Evolutionary conservation across 495 filamentous ascomycete genomes (phyloP).

Genomic region (Staphylotrichum tortipilum): DNA sequence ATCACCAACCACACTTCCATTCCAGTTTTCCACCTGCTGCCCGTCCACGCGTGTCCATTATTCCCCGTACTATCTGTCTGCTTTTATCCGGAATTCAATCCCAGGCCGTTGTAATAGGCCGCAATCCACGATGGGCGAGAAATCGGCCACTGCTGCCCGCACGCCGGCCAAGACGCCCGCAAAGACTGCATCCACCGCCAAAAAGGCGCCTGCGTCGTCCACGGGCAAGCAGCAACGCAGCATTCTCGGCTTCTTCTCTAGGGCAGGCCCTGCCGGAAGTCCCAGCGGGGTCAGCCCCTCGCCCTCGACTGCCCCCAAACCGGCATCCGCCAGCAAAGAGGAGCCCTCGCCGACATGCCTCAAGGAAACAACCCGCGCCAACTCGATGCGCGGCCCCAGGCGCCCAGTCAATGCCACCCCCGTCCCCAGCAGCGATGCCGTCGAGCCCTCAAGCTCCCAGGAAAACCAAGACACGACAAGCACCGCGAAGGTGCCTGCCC

Average conservation of each 20-base stretch:
- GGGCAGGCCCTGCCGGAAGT: constrained; percentile 40
- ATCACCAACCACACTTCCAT: background rate
- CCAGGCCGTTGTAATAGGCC: background rate
- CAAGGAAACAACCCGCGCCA: constrained; percentile 38
- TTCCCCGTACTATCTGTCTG: too few relatives aligned
- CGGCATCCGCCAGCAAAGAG: constrained; percentile 16
- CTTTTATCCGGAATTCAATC: too few relatives aligned
- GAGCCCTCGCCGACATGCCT: constrained; percentile 29
- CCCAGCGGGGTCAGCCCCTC: constrained; percentile 26
- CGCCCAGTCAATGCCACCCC: constrained; percentile 52
- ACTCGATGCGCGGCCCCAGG: constrained; percentile 28
- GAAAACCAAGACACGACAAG: constrained; percentile 39
- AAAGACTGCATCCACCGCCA: constrained; percentile 29
- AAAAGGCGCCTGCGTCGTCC: constrained; percentile 33
- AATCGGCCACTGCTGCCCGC: constrained; percentile 18
- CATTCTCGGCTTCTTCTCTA: constrained; percentile 82
- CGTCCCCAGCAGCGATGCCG: constrained; percentile 70
- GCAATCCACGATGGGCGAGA: constrained; percentile 21
- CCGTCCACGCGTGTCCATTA: background rate
- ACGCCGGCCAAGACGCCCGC: constrained; percentile 37
- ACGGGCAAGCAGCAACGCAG: constrained; percentile 64
- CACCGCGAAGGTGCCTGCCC: constrained; percentile 38
- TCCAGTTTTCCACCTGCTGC: background rate
- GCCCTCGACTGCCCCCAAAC: constrained; percentile 11
- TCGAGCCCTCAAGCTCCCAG: constrained; percentile 49